Percentiles rank a stretch among this genome's conserved stretches.
Evolutionary conservation across 2,329 filamentous ascomycete genomes (phyloP).

Genomic region (Venturia pyrina): DNA sequence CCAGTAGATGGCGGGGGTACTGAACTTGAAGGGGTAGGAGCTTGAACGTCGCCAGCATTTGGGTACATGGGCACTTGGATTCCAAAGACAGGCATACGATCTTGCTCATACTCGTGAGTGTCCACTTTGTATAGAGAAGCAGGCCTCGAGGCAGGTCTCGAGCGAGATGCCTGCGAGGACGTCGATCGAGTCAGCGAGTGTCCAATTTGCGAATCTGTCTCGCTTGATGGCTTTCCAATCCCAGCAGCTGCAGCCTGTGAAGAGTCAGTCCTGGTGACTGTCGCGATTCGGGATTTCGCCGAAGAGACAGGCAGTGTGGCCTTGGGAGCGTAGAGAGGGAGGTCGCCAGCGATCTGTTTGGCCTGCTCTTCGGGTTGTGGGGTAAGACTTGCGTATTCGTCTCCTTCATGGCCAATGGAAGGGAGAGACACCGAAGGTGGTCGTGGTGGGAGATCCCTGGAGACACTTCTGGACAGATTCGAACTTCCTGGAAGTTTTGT

Average conservation of each 20-base stretch:
- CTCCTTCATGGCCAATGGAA: conserved; percentile 79
- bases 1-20: conserved; percentile 30
- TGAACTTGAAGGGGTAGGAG: conserved; percentile 67
- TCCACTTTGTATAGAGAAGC: conserved; percentile 47
- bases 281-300: conserved; percentile 72
- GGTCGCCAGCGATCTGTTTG: conserved; percentile 65
- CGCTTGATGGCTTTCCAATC: conserved; percentile 53
- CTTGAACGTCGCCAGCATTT: conserved; percentile 89
- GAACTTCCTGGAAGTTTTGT: conserved; percentile 22
- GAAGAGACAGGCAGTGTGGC: conserved; percentile 73
- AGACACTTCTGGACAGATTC: conserved; percentile 23
- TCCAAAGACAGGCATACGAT: conserved; percentile 87
- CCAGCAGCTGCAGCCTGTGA: conserved; percentile 74
- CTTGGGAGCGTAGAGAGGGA: conserved; percentile 82
- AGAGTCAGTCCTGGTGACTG: conserved; percentile 87
- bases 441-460: conserved; percentile 40
- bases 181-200: conserved; percentile 31
- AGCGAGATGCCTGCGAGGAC: conserved; percentile 35
- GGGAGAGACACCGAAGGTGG: conserved; percentile 73
- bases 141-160: conserved; percentile 39
- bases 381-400: conserved; percentile 63
- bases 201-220: conserved; percentile 17
- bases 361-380: conserved; percentile 53
- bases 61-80: conserved; percentile 89
- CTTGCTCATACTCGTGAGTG: conserved; percentile 45